These are phyloP conservation scores for Dothistroma pini DNA, from an alignment of 2,329 filamentous ascomycete species.

Conservation along the genomic window DNA sequence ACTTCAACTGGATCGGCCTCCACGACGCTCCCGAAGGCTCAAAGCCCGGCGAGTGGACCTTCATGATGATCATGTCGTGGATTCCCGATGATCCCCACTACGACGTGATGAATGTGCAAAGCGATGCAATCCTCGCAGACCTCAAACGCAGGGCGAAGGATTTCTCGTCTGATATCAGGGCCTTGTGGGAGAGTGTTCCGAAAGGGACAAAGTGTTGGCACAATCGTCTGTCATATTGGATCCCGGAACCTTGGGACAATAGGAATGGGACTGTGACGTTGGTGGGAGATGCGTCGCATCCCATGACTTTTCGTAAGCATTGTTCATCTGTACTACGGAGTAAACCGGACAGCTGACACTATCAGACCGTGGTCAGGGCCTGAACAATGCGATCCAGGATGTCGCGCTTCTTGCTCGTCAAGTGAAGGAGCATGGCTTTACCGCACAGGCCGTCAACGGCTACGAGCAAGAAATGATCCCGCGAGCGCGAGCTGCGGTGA, in stretches of 20 bases:
- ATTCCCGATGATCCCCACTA: constrained; percentile 2
- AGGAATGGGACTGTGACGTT: constrained; percentile 31
- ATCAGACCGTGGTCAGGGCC: constrained; percentile 43
- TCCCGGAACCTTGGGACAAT: constrained; percentile 26
- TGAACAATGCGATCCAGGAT: constrained; percentile 44
- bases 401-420: constrained; percentile 26
- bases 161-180: constrained; percentile 14
- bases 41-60: constrained; percentile 17
- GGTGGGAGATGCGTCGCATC: constrained; percentile 41
- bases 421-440: constrained; percentile 11
- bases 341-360: constrained; percentile 18
- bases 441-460: constrained; percentile 7
- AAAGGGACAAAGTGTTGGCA: constrained; percentile 21
- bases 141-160: constrained; percentile 13
- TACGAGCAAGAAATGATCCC: constrained; percentile 22
- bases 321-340: neutral
- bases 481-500: constrained; percentile 15
- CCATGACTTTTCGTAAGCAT: constrained; percentile 36
- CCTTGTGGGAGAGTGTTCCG: constrained; percentile 17
- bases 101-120: neutral
- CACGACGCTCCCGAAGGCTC: constrained; percentile 15
- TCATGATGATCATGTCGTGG: constrained; percentile 25
- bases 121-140: constrained; percentile 13
- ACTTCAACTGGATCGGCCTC: constrained; percentile 23
- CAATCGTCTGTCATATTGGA: constrained; percentile 25